Base-by-base conservation (phyloP, 1,139 yeast species). In the Candida sojae region DNA sequence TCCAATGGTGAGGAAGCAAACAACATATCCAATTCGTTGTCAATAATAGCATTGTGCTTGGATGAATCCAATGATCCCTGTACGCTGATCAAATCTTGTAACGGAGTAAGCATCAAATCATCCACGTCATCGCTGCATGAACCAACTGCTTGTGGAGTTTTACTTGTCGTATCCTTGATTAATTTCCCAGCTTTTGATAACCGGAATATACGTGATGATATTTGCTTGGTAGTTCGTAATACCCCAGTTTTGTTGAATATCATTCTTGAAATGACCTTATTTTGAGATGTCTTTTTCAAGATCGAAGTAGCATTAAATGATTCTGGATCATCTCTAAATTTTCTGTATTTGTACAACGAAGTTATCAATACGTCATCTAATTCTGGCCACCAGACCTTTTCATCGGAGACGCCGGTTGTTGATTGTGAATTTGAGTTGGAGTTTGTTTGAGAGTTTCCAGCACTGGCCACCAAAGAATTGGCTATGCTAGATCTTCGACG, bases 191-290 rank as follows among this genome's bases (percentile, higher is more conserved):
- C 51, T 46, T 62, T 60, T 7, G 65, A 60, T 29, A 68, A 56
- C 31, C 67, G 57, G 40, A 62, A 64, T 25, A 67, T 56, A 44
- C 71, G 60, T 7, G 75, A 66, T 4, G 77, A 70, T 37, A 75
- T 69, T 53, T 75, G 79, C 51, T 73, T 72, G 3, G 77, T 66
- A 2, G 75, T 63, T 46, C 78, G 62, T 44, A 63, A 56, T 1
- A 69, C 56, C 2, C 75, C 75, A 9, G 77, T 67, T 52, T 67
- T 71, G 52, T 69, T 70, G 39, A 61, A 61, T 37, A 75, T 48
- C 79, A 75, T 73, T 47, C 77, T 58, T 9, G 78, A 70, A 46
- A 75, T 57, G 4, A 74, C 68, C 50, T 72, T 74, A 55, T 75
- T 74, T 52, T 73, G 78, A 11, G 77, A 65, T 8, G 73, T 63